Evolutionary conservation across 2,329 filamentous ascomycete species (phyloP), one percentile per base, ranked within the genome.

Genomic region (Dactylellina parvicollis): DNA sequence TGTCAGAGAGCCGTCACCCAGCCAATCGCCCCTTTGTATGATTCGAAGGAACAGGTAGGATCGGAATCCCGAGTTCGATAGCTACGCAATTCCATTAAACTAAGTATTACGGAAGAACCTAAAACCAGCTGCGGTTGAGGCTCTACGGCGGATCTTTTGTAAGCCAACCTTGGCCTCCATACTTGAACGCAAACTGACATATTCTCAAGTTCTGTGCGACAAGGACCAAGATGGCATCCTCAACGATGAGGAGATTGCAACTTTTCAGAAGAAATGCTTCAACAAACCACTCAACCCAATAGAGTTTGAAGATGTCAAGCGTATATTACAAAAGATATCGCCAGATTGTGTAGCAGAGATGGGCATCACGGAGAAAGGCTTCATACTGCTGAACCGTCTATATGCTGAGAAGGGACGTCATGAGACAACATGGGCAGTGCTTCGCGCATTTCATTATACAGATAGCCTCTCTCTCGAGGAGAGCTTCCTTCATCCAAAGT

Each of bases 1-100:
- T 99, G 95, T 80, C 95, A 99, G 81, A 98, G 98, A 80, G 95
- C 95, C 16, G 94, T 99, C 77, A 97, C 93, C 1, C 93, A 98
- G 80, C 95, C 95, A 0, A 96, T 99, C 76, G 94, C 95, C 0
- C 95, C 95, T 4, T 86, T 99, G 3, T 99, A 96, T 80, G 95
- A 99, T 81, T 93, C 96, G 71, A 99, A 98, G 81, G 95, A 99
- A 81, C 77, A 78, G 75, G 76, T 76, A 75, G 49, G 26, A 18
- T 36, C 42, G 1, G 22, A 46, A 8, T 36, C 18, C 12, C 24
- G 50, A 24, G 18, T 26, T 2, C 4, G 16, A 3, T 22, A 10
- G 1, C 14, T 42, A 26, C 22, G 9, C 81, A 80, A 18, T 56
- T 30, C 5, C 7, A 38, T 12, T 5, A 40, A 46, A 26, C 8